A percentile compares a stretch with the other conserved stretches of the same genome.
These are phyloP conservation scores for Sporothrix variecibatus DNA, from an alignment of 2,329 filamentous ascomycete genomes.

Conservation along the genomic window DNA sequence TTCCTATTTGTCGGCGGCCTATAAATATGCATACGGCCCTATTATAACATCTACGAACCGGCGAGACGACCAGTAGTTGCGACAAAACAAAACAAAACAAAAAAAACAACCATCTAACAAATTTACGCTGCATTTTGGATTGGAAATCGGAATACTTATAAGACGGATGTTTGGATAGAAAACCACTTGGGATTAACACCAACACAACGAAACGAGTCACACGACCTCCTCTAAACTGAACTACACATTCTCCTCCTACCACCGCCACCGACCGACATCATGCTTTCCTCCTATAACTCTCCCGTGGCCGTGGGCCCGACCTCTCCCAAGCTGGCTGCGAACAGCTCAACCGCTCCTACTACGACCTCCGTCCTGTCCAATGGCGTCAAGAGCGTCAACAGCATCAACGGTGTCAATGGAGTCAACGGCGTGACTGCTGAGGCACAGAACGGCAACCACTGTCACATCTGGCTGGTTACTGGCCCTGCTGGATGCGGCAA, in stretches of 20 bases:
- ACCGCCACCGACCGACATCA: neutral
- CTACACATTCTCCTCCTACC: neutral
- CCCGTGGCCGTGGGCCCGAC: conserved; percentile 18
- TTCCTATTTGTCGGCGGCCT: neutral
- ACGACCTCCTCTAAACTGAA: neutral
- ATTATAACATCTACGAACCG: conserved; percentile 7
- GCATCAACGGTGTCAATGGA: neutral
- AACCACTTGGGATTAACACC: neutral
- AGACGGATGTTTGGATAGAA: neutral
- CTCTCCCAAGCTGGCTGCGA: conserved; percentile 22
- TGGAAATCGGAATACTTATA: neutral
- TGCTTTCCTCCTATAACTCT: conserved; percentile 24
- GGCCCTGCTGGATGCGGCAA: conserved; percentile 80
- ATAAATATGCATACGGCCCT: conserved; percentile 17
- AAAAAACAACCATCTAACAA: neutral
- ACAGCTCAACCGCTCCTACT: neutral
- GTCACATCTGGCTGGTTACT: conserved; percentile 80
- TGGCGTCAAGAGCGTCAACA: neutral
- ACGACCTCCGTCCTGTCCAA: neutral
- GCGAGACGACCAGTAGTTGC: neutral
- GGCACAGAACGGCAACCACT: conserved; percentile 36
- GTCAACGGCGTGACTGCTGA: neutral
- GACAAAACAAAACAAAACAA: conserved; percentile 1
- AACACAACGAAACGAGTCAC: neutral
- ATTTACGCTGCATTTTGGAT: neutral